Evolutionary conservation across 1,284 basidiomycete genomes (phyloP).

Genomic region (Moesziomyces globuligerus): DNA sequence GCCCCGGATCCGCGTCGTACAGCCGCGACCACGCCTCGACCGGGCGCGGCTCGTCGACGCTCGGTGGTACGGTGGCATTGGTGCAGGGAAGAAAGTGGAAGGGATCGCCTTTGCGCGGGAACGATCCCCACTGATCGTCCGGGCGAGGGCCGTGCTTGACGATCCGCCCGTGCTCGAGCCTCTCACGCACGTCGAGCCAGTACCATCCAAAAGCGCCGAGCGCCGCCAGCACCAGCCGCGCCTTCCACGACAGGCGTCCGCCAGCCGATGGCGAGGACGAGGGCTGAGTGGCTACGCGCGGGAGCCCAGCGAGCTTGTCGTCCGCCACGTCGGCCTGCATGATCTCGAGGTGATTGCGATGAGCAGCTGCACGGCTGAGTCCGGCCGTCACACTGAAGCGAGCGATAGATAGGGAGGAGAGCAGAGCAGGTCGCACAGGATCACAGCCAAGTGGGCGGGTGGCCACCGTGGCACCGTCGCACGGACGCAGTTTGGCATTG

Average conservation of each 20-base stretch:
- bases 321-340: background rate
- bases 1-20: constrained; percentile 12
- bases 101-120: constrained; percentile 15
- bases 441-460: too few species aligned
- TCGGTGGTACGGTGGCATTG: constrained; percentile 18
- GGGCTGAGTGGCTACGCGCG: background rate
- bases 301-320: background rate
- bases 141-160: constrained; percentile 3
- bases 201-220: constrained; percentile 3
- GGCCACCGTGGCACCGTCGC: too few species aligned
- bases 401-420: too few species aligned
- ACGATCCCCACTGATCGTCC: constrained; percentile 10
- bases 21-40: constrained; percentile 8
- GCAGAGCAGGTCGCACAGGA: too few species aligned
- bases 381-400: too few species aligned
- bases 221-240: background rate
- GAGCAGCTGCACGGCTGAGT: too few species aligned
- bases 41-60: constrained; percentile 10
- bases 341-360: background rate
- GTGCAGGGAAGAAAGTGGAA: constrained; percentile 43
- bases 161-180: constrained; percentile 1
- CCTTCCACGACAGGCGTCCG: constrained; percentile 5
- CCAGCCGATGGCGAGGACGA: background rate
- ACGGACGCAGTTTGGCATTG: too few species aligned
- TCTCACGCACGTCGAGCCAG: background rate